Base-by-base conservation (phyloP, 2,329 filamentous ascomycete species). In the Sclerotinia borealis region DNA sequence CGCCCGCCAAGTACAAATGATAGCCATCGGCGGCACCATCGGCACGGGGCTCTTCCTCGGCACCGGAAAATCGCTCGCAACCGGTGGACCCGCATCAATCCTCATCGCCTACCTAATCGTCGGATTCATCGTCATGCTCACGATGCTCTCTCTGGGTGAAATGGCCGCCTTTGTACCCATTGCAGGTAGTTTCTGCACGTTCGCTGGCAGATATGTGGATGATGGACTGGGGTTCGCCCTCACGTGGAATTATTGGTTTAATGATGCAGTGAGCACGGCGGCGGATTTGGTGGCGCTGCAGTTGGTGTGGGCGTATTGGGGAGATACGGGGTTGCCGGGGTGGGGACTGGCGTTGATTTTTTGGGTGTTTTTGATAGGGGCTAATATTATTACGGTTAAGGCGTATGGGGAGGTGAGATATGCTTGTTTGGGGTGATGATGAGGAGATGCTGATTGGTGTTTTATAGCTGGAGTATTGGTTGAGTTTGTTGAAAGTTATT, bases 1-100 rank as follows among this genome's bases (percentile, higher is more conserved):
- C 2, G 77, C 83, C 19, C 81, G 85, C n/a, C 85, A 88, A 72
- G 83, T 88, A 13, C 85, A 88, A 75, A 87, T 88, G 84, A 86
- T 88, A 65, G 86, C 85, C 49, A 83, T 85, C 55, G 82, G 81
- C 25, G 82, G 82, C 41, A 85, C 81, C 1, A 85, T 85, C 52
- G 83, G 83, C 10, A 87, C 85, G 0, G 85, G 85, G 3, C 74
- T 88, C 4, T 88, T 88, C 67, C 77, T 88, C 7, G 85, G 85
- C 36, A 85, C 83, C 0, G 85, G 85, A 11, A 83, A 83, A 70
- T 81, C 83, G 4, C 74, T 88, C 45, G 79, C 83, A 1, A 85
- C 79, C 0, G 85, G 83, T 36, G 85, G 85, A 0, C 85, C 85
- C 5, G 84, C 81, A 0, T 83, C 83, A 4, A 79, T 85, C 68